Percentiles rank a stretch among this genome's conserved stretches.
phyloP scores from a whole-genome alignment of 2,329 filamentous ascomycete species.

The Ophiocordyceps camponoti-leonardi region DNA sequence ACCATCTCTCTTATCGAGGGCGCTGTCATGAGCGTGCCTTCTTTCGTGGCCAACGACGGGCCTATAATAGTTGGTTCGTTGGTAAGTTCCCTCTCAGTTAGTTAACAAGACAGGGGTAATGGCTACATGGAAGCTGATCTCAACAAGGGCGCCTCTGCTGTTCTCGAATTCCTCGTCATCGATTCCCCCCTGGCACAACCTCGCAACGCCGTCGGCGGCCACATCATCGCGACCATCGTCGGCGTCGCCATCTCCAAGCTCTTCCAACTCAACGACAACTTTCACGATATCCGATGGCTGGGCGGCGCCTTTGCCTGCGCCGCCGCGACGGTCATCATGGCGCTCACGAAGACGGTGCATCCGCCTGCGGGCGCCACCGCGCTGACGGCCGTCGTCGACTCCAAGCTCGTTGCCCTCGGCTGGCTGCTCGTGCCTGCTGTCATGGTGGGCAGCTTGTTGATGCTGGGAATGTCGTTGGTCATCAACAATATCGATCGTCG shows the following conservation, averaged over 20 bases:
- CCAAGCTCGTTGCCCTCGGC: conserved; percentile 34
- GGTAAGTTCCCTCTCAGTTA: conserved; percentile 23
- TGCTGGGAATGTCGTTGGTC: conserved; percentile 44
- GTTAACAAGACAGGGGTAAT: too few relatives aligned
- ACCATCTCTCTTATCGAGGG: conserved; percentile 42
- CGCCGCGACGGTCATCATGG: conserved; percentile 45
- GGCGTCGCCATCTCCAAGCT: conserved; percentile 48
- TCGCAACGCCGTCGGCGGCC: conserved; percentile 50
- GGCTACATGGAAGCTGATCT: too few relatives aligned
- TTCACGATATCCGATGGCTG: conserved; percentile 40
- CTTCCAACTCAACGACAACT: conserved; percentile 32
- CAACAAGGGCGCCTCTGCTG: conserved; percentile 59
- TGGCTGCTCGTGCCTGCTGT: conserved; percentile 52
- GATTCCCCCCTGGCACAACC: conserved; percentile 59
- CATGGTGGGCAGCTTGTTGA: conserved; percentile 39
- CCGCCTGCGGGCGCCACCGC: conserved; percentile 62
- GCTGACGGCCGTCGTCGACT: conserved; percentile 46
- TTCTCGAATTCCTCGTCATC: conserved; percentile 58
- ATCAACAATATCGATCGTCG: conserved; percentile 52
- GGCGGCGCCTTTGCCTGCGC: conserved; percentile 50
- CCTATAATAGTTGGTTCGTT: conserved; percentile 53
- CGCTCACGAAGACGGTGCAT: conserved; percentile 53
- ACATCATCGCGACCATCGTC: conserved; percentile 42
- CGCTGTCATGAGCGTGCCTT: conserved; percentile 34
- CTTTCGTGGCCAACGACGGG: conserved; percentile 31